Percentiles rank a stretch among this genome's conserved stretches.
Evolutionary conservation across 768 basidiomycete species (phyloP).

Genomic region (Pulveroboletus sp.): DNA sequence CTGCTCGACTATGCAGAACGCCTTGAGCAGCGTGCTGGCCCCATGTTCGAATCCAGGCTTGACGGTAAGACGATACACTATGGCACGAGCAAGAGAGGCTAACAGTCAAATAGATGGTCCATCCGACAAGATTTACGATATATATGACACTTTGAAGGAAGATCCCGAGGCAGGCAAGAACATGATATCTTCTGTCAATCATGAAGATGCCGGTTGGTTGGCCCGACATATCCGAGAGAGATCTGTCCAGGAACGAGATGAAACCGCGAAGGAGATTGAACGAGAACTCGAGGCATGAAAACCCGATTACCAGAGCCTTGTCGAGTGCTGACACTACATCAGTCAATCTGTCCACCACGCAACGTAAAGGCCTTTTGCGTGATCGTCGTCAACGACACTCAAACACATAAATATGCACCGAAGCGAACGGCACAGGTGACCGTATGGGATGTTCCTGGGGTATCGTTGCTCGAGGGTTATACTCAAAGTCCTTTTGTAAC

Average conservation of each 20-base stretch:
- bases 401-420: slow-evolving; percentile 45
- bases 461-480: slow-evolving; percentile 49
- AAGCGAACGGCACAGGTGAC: slow-evolving; percentile 71
- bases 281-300: slow-evolving; percentile 63
- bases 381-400: slow-evolving; percentile 59
- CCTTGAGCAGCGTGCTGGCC: slow-evolving; percentile 53
- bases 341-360: slow-evolving; percentile 66
- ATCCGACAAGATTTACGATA: slow-evolving; percentile 47
- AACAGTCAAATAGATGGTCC: slow-evolving; percentile 16
- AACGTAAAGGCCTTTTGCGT: slow-evolving; percentile 75
- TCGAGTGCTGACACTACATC: slow-evolving; percentile 8
- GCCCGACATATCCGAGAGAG: slow-evolving; percentile 48
- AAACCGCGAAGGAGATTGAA: slow-evolving; percentile 57
- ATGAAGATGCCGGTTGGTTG: slow-evolving; percentile 59
- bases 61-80: slow-evolving; percentile 34
- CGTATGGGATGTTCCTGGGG: slow-evolving; percentile 69
- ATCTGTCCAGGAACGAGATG: slow-evolving; percentile 45
- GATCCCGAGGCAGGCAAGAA: slow-evolving; percentile 43
- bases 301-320: not conserved
- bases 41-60: slow-evolving; percentile 36
- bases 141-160: slow-evolving; percentile 60
- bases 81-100: not conserved
- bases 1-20: slow-evolving; percentile 63
- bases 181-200: slow-evolving; percentile 39
- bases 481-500: slow-evolving; percentile 47